A percentile compares a stretch with the other conserved stretches of the same genome.
Evolutionary conservation across 2,329 filamentous ascomycete genomes (phyloP).

Genomic region (Neofusicoccum laricinum): DNA sequence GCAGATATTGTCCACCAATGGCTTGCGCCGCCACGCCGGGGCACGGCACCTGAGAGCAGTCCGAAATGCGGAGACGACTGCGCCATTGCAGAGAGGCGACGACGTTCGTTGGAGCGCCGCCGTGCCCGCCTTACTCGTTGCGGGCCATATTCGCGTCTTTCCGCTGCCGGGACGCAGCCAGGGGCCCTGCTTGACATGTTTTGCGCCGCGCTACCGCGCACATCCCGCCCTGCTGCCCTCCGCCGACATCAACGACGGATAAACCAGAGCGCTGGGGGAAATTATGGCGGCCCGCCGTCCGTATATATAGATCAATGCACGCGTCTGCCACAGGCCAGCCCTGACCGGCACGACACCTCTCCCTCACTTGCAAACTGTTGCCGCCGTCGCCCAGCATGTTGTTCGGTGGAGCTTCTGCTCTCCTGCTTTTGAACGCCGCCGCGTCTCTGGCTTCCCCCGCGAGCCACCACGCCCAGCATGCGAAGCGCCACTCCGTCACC

Average conservation of each 20-base stretch:
- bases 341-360: not conserved
- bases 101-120: no score
- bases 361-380: not conserved
- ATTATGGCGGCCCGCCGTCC: not conserved
- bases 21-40: not conserved
- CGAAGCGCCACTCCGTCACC: slow-evolving; percentile 29
- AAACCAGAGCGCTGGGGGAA: not conserved
- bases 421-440: slow-evolving; percentile 8
- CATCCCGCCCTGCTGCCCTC: not conserved
- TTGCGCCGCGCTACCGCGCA: not conserved
- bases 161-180: not conserved
- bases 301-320: not conserved
- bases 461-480: not conserved
- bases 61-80: slow-evolving; percentile 1
- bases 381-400: slow-evolving; percentile 8
- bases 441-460: not conserved
- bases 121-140: slow-evolving; percentile 6
- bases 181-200: not conserved
- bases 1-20: slow-evolving; percentile 12
- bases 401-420: slow-evolving; percentile 1
- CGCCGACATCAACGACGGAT: not conserved
- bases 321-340: not conserved
- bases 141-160: not conserved
- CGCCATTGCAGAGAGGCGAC: not conserved
- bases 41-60: not conserved